A percentile compares a stretch with the other conserved stretches of the same genome.
Evolutionary conservation across 1,139 yeast genomes (phyloP).

Genomic region (Hemisphaericaspora xylofermentans): DNA sequence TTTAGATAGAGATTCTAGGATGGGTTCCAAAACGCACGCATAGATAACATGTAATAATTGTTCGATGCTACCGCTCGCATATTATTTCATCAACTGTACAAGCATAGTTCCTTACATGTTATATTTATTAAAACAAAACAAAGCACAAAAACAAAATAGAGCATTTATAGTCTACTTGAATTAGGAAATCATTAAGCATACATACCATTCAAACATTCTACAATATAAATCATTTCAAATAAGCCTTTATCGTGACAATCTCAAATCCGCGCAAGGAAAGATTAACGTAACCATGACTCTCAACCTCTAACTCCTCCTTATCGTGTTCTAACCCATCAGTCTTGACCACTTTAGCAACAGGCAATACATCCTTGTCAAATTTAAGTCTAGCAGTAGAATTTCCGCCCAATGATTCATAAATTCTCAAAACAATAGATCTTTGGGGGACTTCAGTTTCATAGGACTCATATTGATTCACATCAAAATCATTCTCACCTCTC

Average conservation of each 20-base stretch:
- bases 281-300: conserved; percentile 29
- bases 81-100: no score
- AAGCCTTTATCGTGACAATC: conserved; percentile 62
- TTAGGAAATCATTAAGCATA: conserved; percentile 1
- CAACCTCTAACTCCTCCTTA: conserved; percentile 24
- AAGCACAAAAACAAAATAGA: no score
- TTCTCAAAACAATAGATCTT: conserved; percentile 64
- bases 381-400: conserved; percentile 51
- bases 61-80: no score
- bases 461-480: conserved; percentile 36
- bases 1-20: no score
- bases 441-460: conserved; percentile 39
- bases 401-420: conserved; percentile 89
- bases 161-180: no score
- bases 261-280: conserved; percentile 74
- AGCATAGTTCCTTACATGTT: no score
- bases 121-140: no score
- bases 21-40: no score
- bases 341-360: conserved; percentile 51
- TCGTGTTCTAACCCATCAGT: conserved; percentile 76
- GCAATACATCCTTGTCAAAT: conserved; percentile 29
- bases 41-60: no score
- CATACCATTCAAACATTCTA: neutral
- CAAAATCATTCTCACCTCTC: conserved; percentile 83
- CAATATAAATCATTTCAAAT: conserved; percentile 25